These are phyloP conservation scores for Kluyveromyces nonfermentans DNA, from an alignment of 805 yeast genomes.

Conservation along the genomic window DNA sequence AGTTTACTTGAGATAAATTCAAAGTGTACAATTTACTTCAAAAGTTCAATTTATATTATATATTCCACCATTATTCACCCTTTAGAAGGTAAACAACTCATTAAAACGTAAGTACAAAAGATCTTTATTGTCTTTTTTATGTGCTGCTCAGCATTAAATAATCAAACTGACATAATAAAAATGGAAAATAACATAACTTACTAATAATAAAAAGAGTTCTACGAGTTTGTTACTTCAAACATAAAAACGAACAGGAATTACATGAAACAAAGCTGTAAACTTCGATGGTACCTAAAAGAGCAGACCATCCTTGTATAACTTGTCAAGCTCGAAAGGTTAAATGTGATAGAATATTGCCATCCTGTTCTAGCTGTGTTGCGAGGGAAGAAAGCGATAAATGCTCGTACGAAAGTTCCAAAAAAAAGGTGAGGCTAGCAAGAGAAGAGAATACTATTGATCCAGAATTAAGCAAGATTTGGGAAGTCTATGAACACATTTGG, in stretches of 20 bases:
- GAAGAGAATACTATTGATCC: constrained; percentile 5
- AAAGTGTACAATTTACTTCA: too few relatives aligned
- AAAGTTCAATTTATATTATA: too few relatives aligned
- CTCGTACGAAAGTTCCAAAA: constrained; percentile 3
- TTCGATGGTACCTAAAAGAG: constrained; percentile 6
- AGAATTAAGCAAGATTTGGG: background rate
- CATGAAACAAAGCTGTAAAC: background rate
- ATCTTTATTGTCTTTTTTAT: too few relatives aligned
- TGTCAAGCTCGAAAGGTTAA: constrained; percentile 26
- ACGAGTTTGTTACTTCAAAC: background rate
- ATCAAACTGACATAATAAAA: too few relatives aligned
- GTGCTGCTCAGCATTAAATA: too few relatives aligned
- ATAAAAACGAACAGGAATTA: background rate
- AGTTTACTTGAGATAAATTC: too few relatives aligned
- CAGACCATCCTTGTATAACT: constrained; percentile 17
- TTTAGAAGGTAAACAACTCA: too few relatives aligned
- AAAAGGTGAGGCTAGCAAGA: background rate
- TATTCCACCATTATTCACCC: too few relatives aligned
- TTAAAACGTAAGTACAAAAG: too few relatives aligned
- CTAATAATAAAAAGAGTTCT: background rate
- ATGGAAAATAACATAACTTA: background rate
- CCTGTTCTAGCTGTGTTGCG: constrained; percentile 23
- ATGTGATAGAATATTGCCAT: constrained; percentile 27
- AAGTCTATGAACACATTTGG: background rate
- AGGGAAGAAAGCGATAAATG: constrained; percentile 23